phyloP scores from a whole-genome alignment of 108 stramenopile species.

The Cyclotella sp. region DNA sequence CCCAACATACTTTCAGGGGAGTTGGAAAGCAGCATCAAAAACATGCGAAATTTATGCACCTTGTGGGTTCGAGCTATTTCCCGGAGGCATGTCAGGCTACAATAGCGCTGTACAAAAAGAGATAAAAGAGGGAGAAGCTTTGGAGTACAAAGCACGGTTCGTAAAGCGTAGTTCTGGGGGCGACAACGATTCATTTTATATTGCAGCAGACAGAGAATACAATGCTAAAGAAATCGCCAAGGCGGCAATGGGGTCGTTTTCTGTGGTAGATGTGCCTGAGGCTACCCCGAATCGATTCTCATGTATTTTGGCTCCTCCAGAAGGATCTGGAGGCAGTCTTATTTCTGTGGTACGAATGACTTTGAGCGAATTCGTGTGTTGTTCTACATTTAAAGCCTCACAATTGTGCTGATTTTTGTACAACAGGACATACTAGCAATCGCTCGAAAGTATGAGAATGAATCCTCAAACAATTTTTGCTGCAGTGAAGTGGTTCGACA shows the following conservation, averaged over 20 bases:
- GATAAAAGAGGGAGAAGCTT: conserved; percentile 39
- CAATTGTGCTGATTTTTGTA: background rate
- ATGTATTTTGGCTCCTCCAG: conserved; percentile 70
- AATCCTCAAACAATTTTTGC: conserved; percentile 56
- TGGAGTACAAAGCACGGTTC: conserved; percentile 74
- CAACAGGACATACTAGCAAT: conserved; percentile 70
- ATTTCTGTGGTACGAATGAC: conserved; percentile 38
- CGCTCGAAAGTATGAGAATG: conserved; percentile 65
- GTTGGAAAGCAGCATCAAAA: conserved; percentile 63
- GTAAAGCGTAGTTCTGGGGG: conserved; percentile 21
- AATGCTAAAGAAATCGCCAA: conserved; percentile 75
- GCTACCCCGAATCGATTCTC: conserved; percentile 85
- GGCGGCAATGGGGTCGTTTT: conserved; percentile 82
- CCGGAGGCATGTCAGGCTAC: conserved; percentile 71
- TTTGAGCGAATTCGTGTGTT: background rate
- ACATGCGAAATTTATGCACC: conserved; percentile 71
- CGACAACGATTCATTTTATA: conserved; percentile 18
- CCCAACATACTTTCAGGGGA: conserved; percentile 68
- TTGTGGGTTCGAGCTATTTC: conserved; percentile 73
- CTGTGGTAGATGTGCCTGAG: conserved; percentile 68
- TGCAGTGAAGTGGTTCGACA: conserved; percentile 86
- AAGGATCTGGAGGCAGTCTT: conserved; percentile 34
- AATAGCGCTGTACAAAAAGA: conserved; percentile 53
- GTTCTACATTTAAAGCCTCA: background rate
- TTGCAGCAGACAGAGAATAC: conserved; percentile 84